Percentiles rank a stretch among this genome's conserved stretches.
These are phyloP conservation scores for Zygosaccharomyces siamensis DNA, from an alignment of 805 yeast genomes.

Conservation along the genomic window DNA sequence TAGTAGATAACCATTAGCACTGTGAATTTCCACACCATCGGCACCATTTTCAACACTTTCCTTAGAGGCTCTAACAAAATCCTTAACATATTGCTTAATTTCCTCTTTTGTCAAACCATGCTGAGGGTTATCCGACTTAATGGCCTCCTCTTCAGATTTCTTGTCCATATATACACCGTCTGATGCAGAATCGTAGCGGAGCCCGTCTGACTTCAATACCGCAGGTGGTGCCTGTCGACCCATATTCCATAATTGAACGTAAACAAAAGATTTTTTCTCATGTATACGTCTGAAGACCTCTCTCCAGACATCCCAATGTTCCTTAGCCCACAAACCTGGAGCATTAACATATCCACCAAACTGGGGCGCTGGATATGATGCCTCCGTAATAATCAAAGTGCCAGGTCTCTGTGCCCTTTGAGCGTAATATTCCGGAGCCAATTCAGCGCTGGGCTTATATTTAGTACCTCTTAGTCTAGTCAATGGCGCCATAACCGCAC, in stretches of 20 bases:
- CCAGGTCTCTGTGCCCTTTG: conserved; percentile 54
- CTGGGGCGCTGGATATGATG: conserved; percentile 42
- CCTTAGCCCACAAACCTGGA: conserved; percentile 47
- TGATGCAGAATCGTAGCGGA: conserved; percentile 40
- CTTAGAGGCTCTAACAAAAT: conserved; percentile 46
- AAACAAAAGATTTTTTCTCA: conserved; percentile 41
- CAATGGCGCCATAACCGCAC: conserved; percentile 41
- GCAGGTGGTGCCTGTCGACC: conserved; percentile 20
- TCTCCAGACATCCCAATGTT: conserved; percentile 47
- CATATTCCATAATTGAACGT: conserved; percentile 40
- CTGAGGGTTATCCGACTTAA: conserved; percentile 30
- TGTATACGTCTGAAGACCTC: conserved; percentile 47
- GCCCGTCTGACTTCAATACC: conserved; percentile 35
- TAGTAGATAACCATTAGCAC: conserved; percentile 61
- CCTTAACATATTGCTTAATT: conserved; percentile 40
- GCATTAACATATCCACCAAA: conserved; percentile 39
- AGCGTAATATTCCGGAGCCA: conserved; percentile 46
- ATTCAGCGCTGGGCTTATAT: conserved; percentile 40
- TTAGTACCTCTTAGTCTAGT: conserved; percentile 41
- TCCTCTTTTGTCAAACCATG: conserved; percentile 33
- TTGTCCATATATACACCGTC: conserved; percentile 36
- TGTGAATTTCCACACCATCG: conserved; percentile 65
- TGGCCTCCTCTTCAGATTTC: conserved; percentile 35
- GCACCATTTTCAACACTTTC: conserved; percentile 37
- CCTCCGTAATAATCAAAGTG: conserved; percentile 57